phyloP scores from a whole-genome alignment of 257 asterid genomes.

The Penstemon eatonii region DNA sequence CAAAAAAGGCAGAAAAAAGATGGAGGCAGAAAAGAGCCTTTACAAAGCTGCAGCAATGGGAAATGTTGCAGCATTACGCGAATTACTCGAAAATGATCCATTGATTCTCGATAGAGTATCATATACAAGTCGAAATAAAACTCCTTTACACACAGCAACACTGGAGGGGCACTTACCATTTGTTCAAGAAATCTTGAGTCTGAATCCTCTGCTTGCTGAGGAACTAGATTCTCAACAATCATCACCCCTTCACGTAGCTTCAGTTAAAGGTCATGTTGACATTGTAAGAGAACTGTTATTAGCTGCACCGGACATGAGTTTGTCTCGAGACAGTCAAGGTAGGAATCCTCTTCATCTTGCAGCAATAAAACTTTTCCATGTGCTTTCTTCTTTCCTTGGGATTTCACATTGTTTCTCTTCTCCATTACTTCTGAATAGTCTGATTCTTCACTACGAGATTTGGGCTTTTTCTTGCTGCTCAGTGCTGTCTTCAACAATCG shows the following conservation, averaged over 20 bases:
- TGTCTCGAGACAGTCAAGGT: slow-evolving; percentile 31
- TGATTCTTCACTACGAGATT: no score
- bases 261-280: slow-evolving; percentile 32
- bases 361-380: no score
- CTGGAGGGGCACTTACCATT: slow-evolving; percentile 34
- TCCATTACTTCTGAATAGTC: no score
- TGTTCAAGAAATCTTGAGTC: slow-evolving; percentile 24
- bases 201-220: slow-evolving; percentile 22
- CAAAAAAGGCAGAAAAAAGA: no score
- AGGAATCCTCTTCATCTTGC: slow-evolving; percentile 48
- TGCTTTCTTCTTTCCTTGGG: no score
- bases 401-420: no score
- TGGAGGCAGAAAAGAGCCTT: slow-evolving; percentile 12
- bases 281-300: slow-evolving; percentile 26
- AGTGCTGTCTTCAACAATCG: no score
- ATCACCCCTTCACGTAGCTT: slow-evolving; percentile 42
- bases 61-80: background rate
- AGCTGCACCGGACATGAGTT: slow-evolving; percentile 25
- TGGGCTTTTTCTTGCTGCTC: no score
- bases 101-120: slow-evolving; percentile 34
- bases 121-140: slow-evolving; percentile 24
- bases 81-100: slow-evolving; percentile 32
- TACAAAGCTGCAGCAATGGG: slow-evolving; percentile 39
- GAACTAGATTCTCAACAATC: slow-evolving; percentile 30
- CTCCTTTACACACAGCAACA: slow-evolving; percentile 39